Conservation (phyloP, 176 grass and related monocot genomes). For the Carex scoparia region DNA sequence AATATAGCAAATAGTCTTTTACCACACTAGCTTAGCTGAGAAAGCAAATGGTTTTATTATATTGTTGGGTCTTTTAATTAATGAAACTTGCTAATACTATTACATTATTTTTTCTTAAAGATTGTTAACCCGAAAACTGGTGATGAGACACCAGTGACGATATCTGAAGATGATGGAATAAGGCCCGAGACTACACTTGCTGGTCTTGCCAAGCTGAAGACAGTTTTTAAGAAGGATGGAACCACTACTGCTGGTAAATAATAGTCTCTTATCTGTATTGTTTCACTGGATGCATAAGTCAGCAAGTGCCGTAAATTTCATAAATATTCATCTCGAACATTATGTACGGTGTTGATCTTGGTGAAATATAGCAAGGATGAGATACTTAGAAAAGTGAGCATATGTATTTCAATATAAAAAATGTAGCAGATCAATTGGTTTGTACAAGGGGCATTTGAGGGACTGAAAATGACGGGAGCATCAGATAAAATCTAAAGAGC, state of each 20-base stretch:
- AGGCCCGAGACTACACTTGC: constrained; percentile 61
- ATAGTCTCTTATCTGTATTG: not conserved
- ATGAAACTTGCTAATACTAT: not conserved
- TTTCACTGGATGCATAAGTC: not conserved
- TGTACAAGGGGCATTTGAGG: not conserved
- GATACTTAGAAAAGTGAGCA: not conserved
- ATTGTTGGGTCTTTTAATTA: not conserved
- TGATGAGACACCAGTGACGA: constrained; percentile 75
- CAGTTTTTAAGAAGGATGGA: constrained; percentile 95
- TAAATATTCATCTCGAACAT: not conserved
- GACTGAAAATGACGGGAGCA: not conserved
- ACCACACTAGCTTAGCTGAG: not conserved
- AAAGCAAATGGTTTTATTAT: not conserved
- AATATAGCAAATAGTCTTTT: not conserved
- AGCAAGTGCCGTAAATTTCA: not conserved
- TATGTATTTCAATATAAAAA: not conserved
- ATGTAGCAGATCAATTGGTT: not conserved
- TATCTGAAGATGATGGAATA: constrained; percentile 95
- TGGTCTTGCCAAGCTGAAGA: constrained; percentile 70
- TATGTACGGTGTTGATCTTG: not conserved
- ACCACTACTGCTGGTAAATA: constrained; percentile 85
- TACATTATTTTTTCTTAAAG: constrained; percentile 28
- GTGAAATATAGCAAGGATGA: not conserved
- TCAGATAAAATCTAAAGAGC: not conserved
- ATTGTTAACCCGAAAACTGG: constrained; percentile 90